Base-by-base conservation (phyloP, 805 yeast genomes). In the Sporopachydermia lactativora region DNA sequence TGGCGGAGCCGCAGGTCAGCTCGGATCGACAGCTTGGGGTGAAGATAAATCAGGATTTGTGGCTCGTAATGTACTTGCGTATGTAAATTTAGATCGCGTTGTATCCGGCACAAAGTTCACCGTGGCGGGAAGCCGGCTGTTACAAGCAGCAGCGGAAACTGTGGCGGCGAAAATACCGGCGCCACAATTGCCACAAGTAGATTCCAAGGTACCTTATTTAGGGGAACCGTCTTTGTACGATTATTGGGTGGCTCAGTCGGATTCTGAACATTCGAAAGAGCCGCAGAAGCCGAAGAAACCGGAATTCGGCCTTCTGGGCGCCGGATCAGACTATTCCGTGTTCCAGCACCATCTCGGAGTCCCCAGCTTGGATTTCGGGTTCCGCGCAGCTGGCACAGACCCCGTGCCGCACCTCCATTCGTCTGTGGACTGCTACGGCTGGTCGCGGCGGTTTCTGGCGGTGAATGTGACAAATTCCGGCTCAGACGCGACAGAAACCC, bases 1-100 rank as follows among this genome's bases (percentile, higher is more conserved):
- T 57, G 94, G 83, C 24, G 86, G 77, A 47, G 84, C 77, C 51
- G 71, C 71, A 45, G 89, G 81, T 0, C 59, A 75, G 42, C 47
- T 83, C 19, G 95, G 95, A 1, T 75, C 86, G 0, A 77, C 92
- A 0, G 92, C 83, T 50, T 81, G 68, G 61, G 85, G 78, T 4
- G 89, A 81, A 53, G 74, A 73, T 42, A 62, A 71, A 41, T 67
- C 66, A 2, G 52, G 61, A 17, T 51, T 51, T 19, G 55, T 81
- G 28, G 60, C 64, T 37, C 64, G 61, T 35, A 65, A 68, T 36
- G 77, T 72, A 1, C 66, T 80, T 34, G 83, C 82, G 0, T 81
- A 81, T 53, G 52, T 82, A 44, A 81, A 81, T 56, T 55, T 77
- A 42, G 92, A 82, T 61, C 78, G 70, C 18, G 76, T 82, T 3